Conservation (phyloP, 768 basidiomycete species). For the Suillus fuscotomentosus region DNA sequence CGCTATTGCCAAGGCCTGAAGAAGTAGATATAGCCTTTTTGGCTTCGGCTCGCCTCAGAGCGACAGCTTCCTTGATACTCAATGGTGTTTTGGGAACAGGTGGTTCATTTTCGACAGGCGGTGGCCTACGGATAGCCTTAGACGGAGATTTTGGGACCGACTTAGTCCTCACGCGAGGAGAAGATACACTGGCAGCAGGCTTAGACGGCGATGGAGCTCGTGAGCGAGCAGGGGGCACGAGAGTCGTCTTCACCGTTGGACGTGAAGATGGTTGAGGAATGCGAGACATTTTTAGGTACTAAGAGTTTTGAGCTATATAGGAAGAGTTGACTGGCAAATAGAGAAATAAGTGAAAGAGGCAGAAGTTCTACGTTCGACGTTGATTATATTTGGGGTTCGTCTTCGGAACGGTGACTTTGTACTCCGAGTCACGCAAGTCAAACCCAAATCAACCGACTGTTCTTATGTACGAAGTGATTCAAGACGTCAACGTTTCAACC, state of each 20-base stretch:
- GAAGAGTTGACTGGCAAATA: neutral
- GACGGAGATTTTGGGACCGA: conserved; percentile 35
- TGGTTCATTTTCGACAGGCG: conserved; percentile 17
- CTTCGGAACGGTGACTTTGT: neutral
- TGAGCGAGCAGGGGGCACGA: conserved; percentile 29
- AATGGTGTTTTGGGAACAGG: conserved; percentile 34
- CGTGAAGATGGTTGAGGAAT: conserved; percentile 37
- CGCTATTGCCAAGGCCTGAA: conserved; percentile 10
- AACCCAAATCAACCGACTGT: neutral
- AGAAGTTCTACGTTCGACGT: neutral
- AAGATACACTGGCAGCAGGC: conserved; percentile 23
- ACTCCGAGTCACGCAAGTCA: neutral
- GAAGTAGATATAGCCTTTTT: conserved; percentile 49
- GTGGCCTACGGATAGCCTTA: conserved; percentile 25
- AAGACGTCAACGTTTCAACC: neutral
- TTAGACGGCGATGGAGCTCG: conserved; percentile 31
- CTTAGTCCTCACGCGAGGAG: conserved; percentile 35
- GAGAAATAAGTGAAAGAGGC: neutral
- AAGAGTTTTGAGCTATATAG: neutral
- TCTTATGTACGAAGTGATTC: neutral
- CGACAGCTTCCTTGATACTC: conserved; percentile 77
- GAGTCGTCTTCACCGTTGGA: conserved; percentile 26
- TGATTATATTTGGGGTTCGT: neutral
- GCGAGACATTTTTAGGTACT: conserved; percentile 35
- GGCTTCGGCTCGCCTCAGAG: conserved; percentile 73